A percentile compares a stretch with the other conserved stretches of the same genome.
Evolutionary conservation across 192 early-diverging fungal genomes (phyloP).

Genomic region (Coemansia guatemalensis): DNA sequence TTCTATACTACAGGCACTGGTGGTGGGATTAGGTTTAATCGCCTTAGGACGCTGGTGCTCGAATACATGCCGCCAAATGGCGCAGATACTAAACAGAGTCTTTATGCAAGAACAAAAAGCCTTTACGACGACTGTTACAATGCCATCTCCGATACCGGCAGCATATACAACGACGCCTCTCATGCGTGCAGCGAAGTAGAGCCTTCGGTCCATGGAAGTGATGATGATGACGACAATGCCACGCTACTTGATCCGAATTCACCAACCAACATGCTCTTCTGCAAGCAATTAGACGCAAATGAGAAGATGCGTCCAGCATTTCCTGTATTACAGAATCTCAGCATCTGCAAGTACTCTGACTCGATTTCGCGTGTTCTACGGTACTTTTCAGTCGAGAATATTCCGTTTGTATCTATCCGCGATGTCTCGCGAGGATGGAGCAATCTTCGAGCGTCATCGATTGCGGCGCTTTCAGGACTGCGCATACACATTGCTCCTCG

Average conservation of each 20-base stretch:
- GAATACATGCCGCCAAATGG: constrained; percentile 22
- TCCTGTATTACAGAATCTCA: constrained; percentile 21
- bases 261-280: constrained; percentile 6
- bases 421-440: constrained; percentile 23
- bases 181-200: neutral
- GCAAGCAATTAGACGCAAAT: neutral
- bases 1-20: constrained; percentile 23
- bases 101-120: neutral
- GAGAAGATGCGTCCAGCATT: constrained; percentile 13
- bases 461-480: constrained; percentile 9
- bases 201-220: neutral
- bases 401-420: constrained; percentile 34
- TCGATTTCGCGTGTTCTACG: constrained; percentile 18
- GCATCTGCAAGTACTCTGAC: constrained; percentile 32
- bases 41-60: constrained; percentile 25
- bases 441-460: constrained; percentile 1
- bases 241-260: constrained; percentile 12
- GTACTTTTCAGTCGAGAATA: constrained; percentile 24
- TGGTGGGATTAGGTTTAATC: constrained; percentile 15
- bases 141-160: constrained; percentile 6
- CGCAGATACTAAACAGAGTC: neutral
- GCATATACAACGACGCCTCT: constrained; percentile 1
- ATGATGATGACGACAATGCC: constrained; percentile 7
- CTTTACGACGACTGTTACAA: constrained; percentile 23
- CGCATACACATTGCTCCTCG: constrained; percentile 19